Conservation (phyloP, 192 early-diverging fungal genomes). For the Backusella tarrabulga region DNA sequence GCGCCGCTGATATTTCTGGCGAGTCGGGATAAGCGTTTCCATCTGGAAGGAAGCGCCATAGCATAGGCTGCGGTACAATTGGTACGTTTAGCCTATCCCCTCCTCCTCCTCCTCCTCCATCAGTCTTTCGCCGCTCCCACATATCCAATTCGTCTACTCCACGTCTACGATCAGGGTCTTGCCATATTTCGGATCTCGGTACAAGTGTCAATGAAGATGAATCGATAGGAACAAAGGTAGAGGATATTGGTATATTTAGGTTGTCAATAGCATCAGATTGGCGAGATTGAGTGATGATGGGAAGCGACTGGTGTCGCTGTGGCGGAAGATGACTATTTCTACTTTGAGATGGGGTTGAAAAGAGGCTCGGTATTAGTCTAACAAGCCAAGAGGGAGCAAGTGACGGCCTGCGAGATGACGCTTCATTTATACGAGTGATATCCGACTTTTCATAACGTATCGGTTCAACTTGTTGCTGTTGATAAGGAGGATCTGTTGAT, state of each 20-base stretch:
- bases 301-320: not conserved
- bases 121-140: constrained; percentile 23
- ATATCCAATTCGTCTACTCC: constrained; percentile 28
- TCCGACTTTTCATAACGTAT: constrained; percentile 17
- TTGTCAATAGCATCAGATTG: constrained; percentile 1
- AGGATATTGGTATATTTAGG: not conserved
- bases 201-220: constrained; percentile 19
- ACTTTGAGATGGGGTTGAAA: not conserved
- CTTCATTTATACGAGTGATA: constrained; percentile 10
- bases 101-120: not conserved
- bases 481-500: not conserved
- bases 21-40: constrained; percentile 12
- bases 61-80: not conserved
- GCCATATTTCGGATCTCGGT: constrained; percentile 18
- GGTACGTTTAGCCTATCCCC: not conserved
- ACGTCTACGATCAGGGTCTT: constrained; percentile 17
- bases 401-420: not conserved
- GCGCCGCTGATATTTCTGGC: not conserved
- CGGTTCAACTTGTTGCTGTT: not conserved
- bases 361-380: not conserved
- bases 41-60: constrained; percentile 10
- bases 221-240: constrained; percentile 29
- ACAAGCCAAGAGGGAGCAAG: constrained; percentile 4
- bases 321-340: not conserved
- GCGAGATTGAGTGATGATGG: not conserved